Percentiles rank a stretch among this genome's conserved stretches.
Evolutionary conservation across 2,329 filamentous ascomycete genomes (phyloP).

Genomic region (Penicillium frequentans): DNA sequence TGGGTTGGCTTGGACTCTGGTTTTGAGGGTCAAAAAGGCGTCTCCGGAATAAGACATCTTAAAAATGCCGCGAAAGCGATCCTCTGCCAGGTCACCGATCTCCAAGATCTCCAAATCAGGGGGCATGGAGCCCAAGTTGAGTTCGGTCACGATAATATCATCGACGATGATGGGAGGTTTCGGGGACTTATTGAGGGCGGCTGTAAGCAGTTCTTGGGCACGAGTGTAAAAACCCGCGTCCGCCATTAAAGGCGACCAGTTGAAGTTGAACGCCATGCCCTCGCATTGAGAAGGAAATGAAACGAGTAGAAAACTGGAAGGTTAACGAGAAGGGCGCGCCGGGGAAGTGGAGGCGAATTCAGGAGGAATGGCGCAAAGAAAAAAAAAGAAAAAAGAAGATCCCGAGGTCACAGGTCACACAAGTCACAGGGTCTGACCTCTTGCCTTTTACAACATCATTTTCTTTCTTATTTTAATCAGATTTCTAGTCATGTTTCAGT

Average conservation of each 20-base stretch:
- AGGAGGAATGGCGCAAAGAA: neutral
- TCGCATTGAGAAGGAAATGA: constrained; percentile 28
- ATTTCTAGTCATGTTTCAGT: neutral
- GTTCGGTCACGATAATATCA: constrained; percentile 96
- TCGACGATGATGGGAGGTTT: constrained; percentile 99
- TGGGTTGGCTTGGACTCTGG: constrained; percentile 95
- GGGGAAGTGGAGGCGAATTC: constrained; percentile 1
- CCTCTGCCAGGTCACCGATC: constrained; percentile 95
- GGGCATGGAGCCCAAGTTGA: constrained; percentile 92
- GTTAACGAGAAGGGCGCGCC: neutral
- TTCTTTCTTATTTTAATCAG: neutral
- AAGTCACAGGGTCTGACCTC: neutral
- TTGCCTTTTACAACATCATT: constrained; percentile 7
- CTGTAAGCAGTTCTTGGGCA: constrained; percentile 89
- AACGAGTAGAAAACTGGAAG: constrained; percentile 7
- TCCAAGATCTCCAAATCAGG: constrained; percentile 96
- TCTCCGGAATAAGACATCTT: constrained; percentile 98
- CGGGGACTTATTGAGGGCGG: constrained; percentile 93
- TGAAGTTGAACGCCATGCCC: constrained; percentile 99
- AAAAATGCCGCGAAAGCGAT: constrained; percentile 96
- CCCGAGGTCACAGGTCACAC: constrained; percentile 11
- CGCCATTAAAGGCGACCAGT: constrained; percentile 98
- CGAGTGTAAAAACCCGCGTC: constrained; percentile 88
- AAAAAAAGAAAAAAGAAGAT: neutral
- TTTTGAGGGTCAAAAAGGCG: constrained; percentile 92